A percentile compares a stretch with the other conserved stretches of the same genome.
Evolutionary conservation across 2,329 filamentous ascomycete species (phyloP).

Genomic region (Claviceps quebecensis): DNA sequence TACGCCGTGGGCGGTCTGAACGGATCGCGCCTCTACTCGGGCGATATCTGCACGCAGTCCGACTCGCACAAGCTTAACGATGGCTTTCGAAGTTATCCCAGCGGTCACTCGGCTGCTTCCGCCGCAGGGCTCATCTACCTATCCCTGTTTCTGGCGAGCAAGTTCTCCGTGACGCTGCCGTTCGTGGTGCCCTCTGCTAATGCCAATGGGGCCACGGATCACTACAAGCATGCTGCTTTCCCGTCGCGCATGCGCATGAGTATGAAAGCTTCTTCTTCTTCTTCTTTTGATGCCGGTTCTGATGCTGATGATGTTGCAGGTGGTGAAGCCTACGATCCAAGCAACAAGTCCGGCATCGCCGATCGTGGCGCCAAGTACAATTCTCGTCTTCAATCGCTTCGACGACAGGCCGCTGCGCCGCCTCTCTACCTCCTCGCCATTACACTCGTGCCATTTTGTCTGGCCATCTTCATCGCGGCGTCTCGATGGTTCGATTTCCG

Average conservation of each 20-base stretch:
- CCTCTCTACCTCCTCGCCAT: slow-evolving; percentile 64
- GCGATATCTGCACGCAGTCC: slow-evolving; percentile 57
- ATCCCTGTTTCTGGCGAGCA: slow-evolving; percentile 73
- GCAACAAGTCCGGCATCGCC: slow-evolving; percentile 11
- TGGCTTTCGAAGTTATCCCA: slow-evolving; percentile 66
- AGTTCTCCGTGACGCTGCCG: slow-evolving; percentile 61
- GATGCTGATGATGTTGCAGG: slow-evolving; percentile 11
- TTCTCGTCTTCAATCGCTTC: slow-evolving; percentile 24
- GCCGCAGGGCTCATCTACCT: slow-evolving; percentile 75
- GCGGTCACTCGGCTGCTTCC: slow-evolving; percentile 46
- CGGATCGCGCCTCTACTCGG: slow-evolving; percentile 57
- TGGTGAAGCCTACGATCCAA: slow-evolving; percentile 24
- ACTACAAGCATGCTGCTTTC: slow-evolving; percentile 48
- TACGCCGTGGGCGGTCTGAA: slow-evolving; percentile 51
- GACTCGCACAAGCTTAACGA: slow-evolving; percentile 52
- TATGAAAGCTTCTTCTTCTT: background rate
- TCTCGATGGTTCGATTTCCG: slow-evolving; percentile 81
- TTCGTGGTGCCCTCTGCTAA: slow-evolving; percentile 40
- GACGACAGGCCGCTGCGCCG: slow-evolving; percentile 66
- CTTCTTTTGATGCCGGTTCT: background rate
- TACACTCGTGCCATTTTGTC: slow-evolving; percentile 55
- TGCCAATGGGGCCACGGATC: slow-evolving; percentile 28
- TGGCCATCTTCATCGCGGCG: slow-evolving; percentile 67
- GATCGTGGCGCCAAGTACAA: slow-evolving; percentile 14
- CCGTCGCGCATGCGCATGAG: slow-evolving; percentile 47